A percentile compares a stretch with the other conserved stretches of the same genome.
phyloP scores from a whole-genome alignment of 2,329 filamentous ascomycete species.

The Domatiomyces catenatus region DNA sequence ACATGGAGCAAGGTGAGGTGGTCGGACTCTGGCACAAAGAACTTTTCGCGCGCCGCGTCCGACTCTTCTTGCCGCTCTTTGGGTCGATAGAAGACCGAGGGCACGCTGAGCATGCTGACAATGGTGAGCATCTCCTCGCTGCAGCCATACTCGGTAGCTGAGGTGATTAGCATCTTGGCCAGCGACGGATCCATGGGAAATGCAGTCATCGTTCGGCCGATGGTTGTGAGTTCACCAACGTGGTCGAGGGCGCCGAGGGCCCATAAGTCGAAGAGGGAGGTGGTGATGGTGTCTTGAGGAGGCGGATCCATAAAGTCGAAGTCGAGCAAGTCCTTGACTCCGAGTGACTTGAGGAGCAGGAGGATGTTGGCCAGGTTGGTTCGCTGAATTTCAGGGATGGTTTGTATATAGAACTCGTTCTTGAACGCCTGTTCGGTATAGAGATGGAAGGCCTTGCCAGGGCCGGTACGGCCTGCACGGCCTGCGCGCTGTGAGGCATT shows the following conservation, averaged over 20 bases:
- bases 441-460: slow-evolving; percentile 84
- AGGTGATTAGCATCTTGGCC: slow-evolving; percentile 86
- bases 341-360: slow-evolving; percentile 71
- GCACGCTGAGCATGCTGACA: slow-evolving; percentile 93
- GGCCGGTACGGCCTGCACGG: slow-evolving; percentile 82
- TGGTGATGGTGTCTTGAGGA: slow-evolving; percentile 93
- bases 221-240: slow-evolving; percentile 71
- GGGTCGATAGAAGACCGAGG: slow-evolving; percentile 89
- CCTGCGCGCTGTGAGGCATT: slow-evolving; percentile 89
- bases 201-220: slow-evolving; percentile 86
- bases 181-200: slow-evolving; percentile 97
- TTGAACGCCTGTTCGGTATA: slow-evolving; percentile 91
- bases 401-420: slow-evolving; percentile 91
- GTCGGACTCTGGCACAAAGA: slow-evolving; percentile 95
- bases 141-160: slow-evolving; percentile 75
- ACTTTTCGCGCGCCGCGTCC: slow-evolving; percentile 88
- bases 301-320: slow-evolving; percentile 99
- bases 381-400: slow-evolving; percentile 92
- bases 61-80: slow-evolving; percentile 96
- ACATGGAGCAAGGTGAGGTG: slow-evolving; percentile 92
- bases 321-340: slow-evolving; percentile 79
- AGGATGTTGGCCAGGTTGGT: slow-evolving; percentile 80
- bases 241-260: slow-evolving; percentile 87
- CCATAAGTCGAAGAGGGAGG: slow-evolving; percentile 94
- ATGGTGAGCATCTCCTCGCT: slow-evolving; percentile 98